Evolutionary conservation across 2,329 filamentous ascomycete species (phyloP), one percentile per base, ranked within the genome.

Genomic region (Colletotrichum liriopes): DNA sequence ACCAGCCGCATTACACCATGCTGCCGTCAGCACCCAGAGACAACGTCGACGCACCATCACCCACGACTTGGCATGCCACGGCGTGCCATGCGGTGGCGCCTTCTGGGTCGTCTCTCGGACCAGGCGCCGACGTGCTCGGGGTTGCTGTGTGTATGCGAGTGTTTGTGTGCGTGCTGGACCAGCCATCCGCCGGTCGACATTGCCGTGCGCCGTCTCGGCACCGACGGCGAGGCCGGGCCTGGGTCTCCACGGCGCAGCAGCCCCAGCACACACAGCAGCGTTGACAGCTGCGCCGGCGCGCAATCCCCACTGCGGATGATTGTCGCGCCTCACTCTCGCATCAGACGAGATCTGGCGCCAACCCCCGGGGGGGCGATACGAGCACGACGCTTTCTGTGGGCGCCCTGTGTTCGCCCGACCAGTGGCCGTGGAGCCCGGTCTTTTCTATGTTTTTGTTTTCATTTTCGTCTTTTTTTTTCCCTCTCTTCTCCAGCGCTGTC

Each of bases 171-270:
- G n/a, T n/a, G 51, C 32, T 9, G 20, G n/a, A 39, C 29, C n/a
- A n/a, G 29, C 26, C 26, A 16, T 32, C 29, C 41, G 47, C 12
- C 37, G 35, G 35, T 18, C 26, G 26, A 52, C 14, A 54, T 11
- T 37, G 51, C 14, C 51, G 23, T 45, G 66, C 66, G 66, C 66
- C 66, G 66, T 64, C 18, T 65, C 66, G 66, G 66, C 60, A 59
- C 66, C 60, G 60, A 69, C 60, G 41, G 29, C 20, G 41, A 12
- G 20, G 20, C 43, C 60, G 43, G 52, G 32, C 11, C 29, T 32
- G 29, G 2, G 39, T 9, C 12, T 1, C 32, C 65, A 39, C 51
- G 55, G 20, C 41, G 6, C 12, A 35, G 6, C 12, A 35, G 9
- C 16, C 35, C 35, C 7, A 37, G 35, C 35, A 35, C 35, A 37